Evolutionary conservation across 208 protist species (phyloP), one percentile per base, ranked within the genome.

Genomic region (Trypanosoma theileri): DNA sequence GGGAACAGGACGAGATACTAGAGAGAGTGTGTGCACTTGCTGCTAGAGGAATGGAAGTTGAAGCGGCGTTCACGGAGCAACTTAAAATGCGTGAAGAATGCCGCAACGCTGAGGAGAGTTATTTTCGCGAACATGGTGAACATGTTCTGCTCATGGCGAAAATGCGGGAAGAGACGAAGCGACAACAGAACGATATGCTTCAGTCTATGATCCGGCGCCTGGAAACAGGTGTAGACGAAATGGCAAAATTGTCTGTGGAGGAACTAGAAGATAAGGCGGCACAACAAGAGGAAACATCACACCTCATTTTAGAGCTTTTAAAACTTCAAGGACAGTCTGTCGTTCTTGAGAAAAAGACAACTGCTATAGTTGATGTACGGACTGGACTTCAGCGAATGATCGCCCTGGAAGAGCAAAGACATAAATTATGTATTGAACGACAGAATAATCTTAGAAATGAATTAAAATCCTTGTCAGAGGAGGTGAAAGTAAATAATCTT

Each of bases 401-500:
- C 16, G 72, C 70, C 13, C 60, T 92, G 4, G 86, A 92, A 67
- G 59, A 66, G 44, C 77, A 83, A 42, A 82, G 81, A 61, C 74
- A 85, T 11, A 21, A 60, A n/a, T 44, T 89, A 19, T 81, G 75
- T 31, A 60, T 77, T 58, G 12, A 31, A n/a, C 77, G 75, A 9
- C 81, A 89, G 51, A 69, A 66, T 10, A 54, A 71, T 10, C 77
- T 92, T 51, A 71, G 66, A 13, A 51, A 64, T 13, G 73, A 79
- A 16, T 56, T 89, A 12, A 55, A 68, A 11, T 45, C 57, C 2
- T 57, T 89, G 17, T 76, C 71, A 22, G 75, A 64, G 14, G 68
- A 64, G 46, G 73, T 67, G 12, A 44, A 59, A 44, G 53, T 70
- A 17, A 77, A 72, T 53, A 46, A 77, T 40, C 4, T 59, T 31